Base-by-base conservation (phyloP, 495 filamentous ascomycete genomes). In the Aspergillus leporis region DNA sequence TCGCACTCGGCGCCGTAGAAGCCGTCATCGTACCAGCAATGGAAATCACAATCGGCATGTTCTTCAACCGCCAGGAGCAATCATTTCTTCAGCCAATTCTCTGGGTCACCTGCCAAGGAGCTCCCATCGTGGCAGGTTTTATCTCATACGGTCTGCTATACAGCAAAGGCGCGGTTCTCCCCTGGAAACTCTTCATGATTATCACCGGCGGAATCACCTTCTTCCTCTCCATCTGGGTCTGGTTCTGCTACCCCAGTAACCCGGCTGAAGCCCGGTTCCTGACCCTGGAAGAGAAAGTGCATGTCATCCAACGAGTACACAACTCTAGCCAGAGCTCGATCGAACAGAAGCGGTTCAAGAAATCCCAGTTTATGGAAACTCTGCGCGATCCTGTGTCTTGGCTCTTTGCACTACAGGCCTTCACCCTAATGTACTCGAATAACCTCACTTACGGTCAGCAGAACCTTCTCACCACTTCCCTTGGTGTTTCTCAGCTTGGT, bases 101-200 rank as follows among this genome's bases (percentile, higher is more conserved):
- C 34, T 70, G 67, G 67, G 55, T 63, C 4, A 61, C 62, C 13
- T 67, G 65, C 10, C 36, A 59, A 28, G 65, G 55, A 13, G 41
- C 62, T 5, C 58, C 59, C 1, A 61, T 70, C 22, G 45, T 59
- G 3, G 59, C 67, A 21, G 67, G 62, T 1, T 67, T 70, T 22
- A 63, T 70, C n/a, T 55, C 65, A 3, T 70, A 70, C 38, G 67
- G 67, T 6, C 56, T 70, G 0, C 56, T 70, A 1, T 61, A 18
- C 21, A 65, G 62, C 40, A 23, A 65, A 4, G 55, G 59, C 36
- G 4, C 48, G 21, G 43, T 70, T n/a, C 59, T 52, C 14, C 67
- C 67, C 4, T 70, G 67, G 67, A 70, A 67, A 28, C 50, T 67
- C 1, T 67, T 70, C 57, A 70, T 70, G 67, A 66, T 70, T 18